Evolutionary conservation across 345 rosid species (phyloP), one percentile per base, ranked within the genome.

Genomic region (Citrus cavaleriei): DNA sequence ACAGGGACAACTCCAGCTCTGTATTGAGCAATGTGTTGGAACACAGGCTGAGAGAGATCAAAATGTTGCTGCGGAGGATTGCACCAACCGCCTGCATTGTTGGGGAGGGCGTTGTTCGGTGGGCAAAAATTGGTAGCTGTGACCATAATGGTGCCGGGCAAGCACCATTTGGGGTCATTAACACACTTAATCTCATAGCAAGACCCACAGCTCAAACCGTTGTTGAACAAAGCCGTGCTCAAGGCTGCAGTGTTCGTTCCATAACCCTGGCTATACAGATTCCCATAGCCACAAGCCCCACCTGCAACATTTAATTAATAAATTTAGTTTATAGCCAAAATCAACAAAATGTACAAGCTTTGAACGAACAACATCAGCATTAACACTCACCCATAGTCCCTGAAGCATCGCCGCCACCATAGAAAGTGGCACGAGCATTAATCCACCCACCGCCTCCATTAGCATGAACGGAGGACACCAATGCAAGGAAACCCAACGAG

Each of bases 41-140:
- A 92, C 14, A 92, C 93, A 38, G 94, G 94, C 79, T 92, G 97
- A 66, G 97, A 88, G 70, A 92, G 94, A 77, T 92, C 97, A 70
- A 92, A 92, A 78, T 92, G 97, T 4, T 90, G 90, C 63, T 75
- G 92, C 24, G 97, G 97, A 79, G 97, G 97, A 85, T 92, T 92
- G 87, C 97, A 92, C 97, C 97, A 92, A 30, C 97, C 97, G 4
- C 97, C 97, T 4, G 85, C 88, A 84, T 90, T 85, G 83, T 92
- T 92, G 0, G 97, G 94, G 34, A 92, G 88, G 35, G 91, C 97
- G 72, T 83, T 88, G 90, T 92, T 92, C 2, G 97, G 97, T 0
- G 97, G 97, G 81, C 97, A 92, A 78, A 92, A 92, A 84, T 92
- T 92, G 83, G 97, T 92, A 22, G 97, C 97, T 2, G 97, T 92